Percentiles rank a stretch among this genome's conserved stretches.
These are phyloP conservation scores for Pueraria montana DNA, from an alignment of 306 rosid genomes.

Conservation along the genomic window DNA sequence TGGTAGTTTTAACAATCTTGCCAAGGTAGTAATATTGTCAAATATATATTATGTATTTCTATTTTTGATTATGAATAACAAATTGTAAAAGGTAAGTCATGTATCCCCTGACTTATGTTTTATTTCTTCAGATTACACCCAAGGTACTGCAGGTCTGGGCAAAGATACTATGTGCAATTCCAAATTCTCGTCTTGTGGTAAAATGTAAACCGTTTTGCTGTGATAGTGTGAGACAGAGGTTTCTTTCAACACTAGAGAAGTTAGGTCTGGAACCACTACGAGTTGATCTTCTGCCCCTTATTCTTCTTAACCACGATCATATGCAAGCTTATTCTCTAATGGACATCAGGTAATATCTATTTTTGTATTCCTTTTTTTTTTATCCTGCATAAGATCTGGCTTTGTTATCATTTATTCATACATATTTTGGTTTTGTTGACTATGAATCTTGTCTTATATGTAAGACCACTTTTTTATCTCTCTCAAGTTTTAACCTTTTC, in stretches of 20 bases:
- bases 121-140: constrained; percentile 83
- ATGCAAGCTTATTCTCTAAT: constrained; percentile 99
- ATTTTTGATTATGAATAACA: constrained; percentile 20
- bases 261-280: constrained; percentile 94
- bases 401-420: constrained; percentile 6
- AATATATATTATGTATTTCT: constrained; percentile 22
- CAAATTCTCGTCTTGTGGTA: constrained; percentile 97
- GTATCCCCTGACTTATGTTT: constrained; percentile 24
- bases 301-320: constrained; percentile 95
- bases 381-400: background rate
- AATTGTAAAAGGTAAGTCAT: background rate
- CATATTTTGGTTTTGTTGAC: constrained; percentile 16
- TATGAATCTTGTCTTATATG: background rate
- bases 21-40: constrained; percentile 75
- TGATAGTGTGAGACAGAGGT: constrained; percentile 93
- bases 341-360: constrained; percentile 88
- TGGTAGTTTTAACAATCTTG: constrained; percentile 99
- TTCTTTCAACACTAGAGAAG: constrained; percentile 86
- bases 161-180: constrained; percentile 86
- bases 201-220: constrained; percentile 99
- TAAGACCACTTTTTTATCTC: background rate
- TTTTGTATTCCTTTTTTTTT: constrained; percentile 34
- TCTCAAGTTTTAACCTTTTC: background rate
- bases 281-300: constrained; percentile 96
- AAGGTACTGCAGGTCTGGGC: constrained; percentile 97